Evolutionary conservation across 2,329 filamentous ascomycete genomes (phyloP), one percentile per base, ranked within the genome.

Genomic region (Botrytis byssoidea): DNA sequence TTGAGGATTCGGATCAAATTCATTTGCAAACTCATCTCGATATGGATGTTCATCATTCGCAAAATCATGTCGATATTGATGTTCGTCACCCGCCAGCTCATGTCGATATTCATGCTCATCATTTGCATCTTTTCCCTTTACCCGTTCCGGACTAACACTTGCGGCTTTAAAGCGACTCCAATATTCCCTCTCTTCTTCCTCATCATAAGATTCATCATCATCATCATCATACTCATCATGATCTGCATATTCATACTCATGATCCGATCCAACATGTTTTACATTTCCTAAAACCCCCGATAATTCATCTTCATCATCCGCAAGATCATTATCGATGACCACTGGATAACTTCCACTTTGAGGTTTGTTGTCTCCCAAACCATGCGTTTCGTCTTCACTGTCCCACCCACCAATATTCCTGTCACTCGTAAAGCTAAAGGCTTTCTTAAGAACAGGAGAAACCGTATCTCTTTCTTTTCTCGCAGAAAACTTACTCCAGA

Each of bases 171-270:
- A 65, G 12, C 32, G 22, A 44, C n/a, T 66, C 44, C 60, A 48
- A 37, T 55, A 65, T 60, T 44, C 67, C 40, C 20, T 61, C 32
- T 70, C 55, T 42, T 66, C 70, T 32, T 65, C 70, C 8, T 71
- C 59, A n/a, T 66, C 70, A 66, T 57, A 68, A 7, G 66, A 68
- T 42, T 57, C 48, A 42, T 68, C 66, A 68, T 68, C 48, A 14
- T 68, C 46, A 14, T 68, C 48, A 32, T 68, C 66, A 68, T 68
- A 37, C 20, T 18, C 48, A 32, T 40, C 65, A n/a, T 16, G 25
- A 32, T 68, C 16, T 18, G 32, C 35, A 8, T 40, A 22, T 7
- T 29, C 46, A 40, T 29, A 40, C 8, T 68, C 66, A 42, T 68
- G 66, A 68, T 42, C 48, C 3, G 66, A 42, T 42, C 7, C 48